phyloP scores from a whole-genome alignment of 352 stramenopile species.

The Pythium graminicola region DNA sequence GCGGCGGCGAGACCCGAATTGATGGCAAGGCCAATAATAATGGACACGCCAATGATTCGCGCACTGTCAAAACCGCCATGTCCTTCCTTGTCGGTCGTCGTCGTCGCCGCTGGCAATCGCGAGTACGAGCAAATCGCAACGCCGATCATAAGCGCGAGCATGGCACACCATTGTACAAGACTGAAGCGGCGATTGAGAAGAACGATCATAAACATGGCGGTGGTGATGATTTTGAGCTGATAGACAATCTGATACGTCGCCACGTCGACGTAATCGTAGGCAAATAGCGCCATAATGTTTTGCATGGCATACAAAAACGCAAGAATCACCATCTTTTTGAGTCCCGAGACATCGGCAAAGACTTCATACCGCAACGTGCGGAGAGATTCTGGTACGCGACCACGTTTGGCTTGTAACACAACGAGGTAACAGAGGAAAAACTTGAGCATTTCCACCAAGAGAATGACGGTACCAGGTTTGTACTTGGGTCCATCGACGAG shows the following conservation, averaged over 20 bases:
- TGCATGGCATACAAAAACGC: conserved; percentile 83
- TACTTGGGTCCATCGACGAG: conserved; percentile 68
- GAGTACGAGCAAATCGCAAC: conserved; percentile 84
- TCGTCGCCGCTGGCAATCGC: conserved; percentile 32
- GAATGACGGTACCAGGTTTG: conserved; percentile 65
- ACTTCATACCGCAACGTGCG: conserved; percentile 67
- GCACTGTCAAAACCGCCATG: conserved; percentile 34
- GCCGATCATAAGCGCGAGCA: conserved; percentile 80
- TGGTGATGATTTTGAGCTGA: conserved; percentile 89
- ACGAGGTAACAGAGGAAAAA: conserved; percentile 74
- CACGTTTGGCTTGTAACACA: conserved; percentile 57
- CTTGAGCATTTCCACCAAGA: conserved; percentile 81
- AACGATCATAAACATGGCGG: conserved; percentile 85
- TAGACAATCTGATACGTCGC: conserved; percentile 89
- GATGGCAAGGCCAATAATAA: conserved; percentile 70
- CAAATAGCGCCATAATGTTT: conserved; percentile 82
- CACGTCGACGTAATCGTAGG: conserved; percentile 86
- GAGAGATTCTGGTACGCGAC: conserved; percentile 44
- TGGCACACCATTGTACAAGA: conserved; percentile 74
- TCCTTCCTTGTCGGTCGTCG: conserved; percentile 9
- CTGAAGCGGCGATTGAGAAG: conserved; percentile 81
- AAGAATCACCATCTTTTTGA: conserved; percentile 83
- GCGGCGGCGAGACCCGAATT: conserved; percentile 83
- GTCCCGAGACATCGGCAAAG: conserved; percentile 63
- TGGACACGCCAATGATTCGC: conserved; percentile 68